These are phyloP conservation scores for Hamamelis virginiana DNA, from an alignment of 164 flowering plant species.

Conservation along the genomic window DNA sequence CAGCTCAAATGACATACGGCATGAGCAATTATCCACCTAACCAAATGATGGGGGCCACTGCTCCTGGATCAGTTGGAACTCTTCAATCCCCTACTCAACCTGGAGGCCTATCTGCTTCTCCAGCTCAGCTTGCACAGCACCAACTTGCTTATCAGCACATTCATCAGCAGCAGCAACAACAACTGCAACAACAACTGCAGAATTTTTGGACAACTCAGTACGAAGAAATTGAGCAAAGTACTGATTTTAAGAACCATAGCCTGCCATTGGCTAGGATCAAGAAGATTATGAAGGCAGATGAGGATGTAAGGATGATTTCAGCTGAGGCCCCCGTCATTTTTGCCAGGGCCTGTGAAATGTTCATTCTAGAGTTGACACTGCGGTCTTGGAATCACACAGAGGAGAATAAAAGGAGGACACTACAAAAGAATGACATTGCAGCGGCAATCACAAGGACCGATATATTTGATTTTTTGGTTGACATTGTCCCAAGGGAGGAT, in stretches of 20 bases:
- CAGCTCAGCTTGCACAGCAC: constrained; percentile 60
- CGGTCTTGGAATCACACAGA: constrained; percentile 82
- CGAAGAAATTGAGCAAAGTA: constrained; percentile 64
- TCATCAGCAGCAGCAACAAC: constrained; percentile 71
- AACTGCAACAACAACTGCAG: constrained; percentile 65
- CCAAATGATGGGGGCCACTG: constrained; percentile 49
- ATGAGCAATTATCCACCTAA: constrained; percentile 42
- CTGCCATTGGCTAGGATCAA: constrained; percentile 80
- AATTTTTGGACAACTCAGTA: constrained; percentile 60
- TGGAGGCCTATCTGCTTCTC: constrained; percentile 33
- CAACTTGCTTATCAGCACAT: constrained; percentile 71
- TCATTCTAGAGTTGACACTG: constrained; percentile 69
- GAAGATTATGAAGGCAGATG: constrained; percentile 87
- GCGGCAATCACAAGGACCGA: constrained; percentile 79
- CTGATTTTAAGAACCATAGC: constrained; percentile 76
- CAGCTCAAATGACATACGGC: constrained; percentile 45
- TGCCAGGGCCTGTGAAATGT: constrained; percentile 85
- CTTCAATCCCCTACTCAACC: constrained; percentile 41
- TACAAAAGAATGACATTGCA: constrained; percentile 82
- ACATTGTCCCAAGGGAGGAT: constrained; percentile 80
- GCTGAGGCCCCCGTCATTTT: constrained; percentile 83
- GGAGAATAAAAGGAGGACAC: constrained; percentile 77
- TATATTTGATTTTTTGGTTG: constrained; percentile 78
- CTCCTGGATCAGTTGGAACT: constrained; percentile 37
- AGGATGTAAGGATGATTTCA: constrained; percentile 82